phyloP scores from a whole-genome alignment of 2,329 filamentous ascomycete species.

The Phaeosphaeria sp. region DNA sequence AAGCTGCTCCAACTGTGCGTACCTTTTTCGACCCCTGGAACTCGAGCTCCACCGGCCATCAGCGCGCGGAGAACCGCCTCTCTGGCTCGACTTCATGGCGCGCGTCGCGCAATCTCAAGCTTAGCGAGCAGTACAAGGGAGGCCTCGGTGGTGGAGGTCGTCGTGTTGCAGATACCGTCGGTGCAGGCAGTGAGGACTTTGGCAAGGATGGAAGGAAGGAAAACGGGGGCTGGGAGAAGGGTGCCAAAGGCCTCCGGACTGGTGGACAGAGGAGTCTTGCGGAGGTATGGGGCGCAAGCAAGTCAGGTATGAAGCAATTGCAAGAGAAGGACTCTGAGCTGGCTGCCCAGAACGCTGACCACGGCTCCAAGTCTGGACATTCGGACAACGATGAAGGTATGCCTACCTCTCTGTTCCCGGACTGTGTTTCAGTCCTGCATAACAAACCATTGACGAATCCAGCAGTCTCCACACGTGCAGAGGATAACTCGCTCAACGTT shows the following conservation, averaged over 20 bases:
- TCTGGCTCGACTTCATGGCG: slow-evolving; percentile 74
- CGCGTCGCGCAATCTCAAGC: slow-evolving; percentile 70
- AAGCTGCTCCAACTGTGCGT: slow-evolving; percentile 25
- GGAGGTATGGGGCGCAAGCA: slow-evolving; percentile 35
- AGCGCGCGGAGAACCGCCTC: slow-evolving; percentile 72
- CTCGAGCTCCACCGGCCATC: slow-evolving; percentile 77
- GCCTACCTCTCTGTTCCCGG: too few species aligned
- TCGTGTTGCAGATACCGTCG: slow-evolving; percentile 70
- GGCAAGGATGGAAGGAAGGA: slow-evolving; percentile 57
- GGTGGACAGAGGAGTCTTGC: slow-evolving; percentile 50
- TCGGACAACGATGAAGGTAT: background rate
- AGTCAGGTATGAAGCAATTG: slow-evolving; percentile 15
- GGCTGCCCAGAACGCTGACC: background rate
- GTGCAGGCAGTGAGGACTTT: slow-evolving; percentile 67
- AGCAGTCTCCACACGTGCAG: background rate
- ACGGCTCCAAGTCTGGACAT: background rate
- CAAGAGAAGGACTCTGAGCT: slow-evolving; percentile 9
- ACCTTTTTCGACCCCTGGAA: slow-evolving; percentile 72
- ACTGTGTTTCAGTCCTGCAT: background rate
- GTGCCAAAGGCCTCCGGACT: slow-evolving; percentile 56
- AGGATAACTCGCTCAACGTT: slow-evolving; percentile 1
- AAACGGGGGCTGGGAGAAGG: slow-evolving; percentile 60
- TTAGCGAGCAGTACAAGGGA: slow-evolving; percentile 71
- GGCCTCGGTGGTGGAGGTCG: slow-evolving; percentile 64
- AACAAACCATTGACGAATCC: too few species aligned